Evolutionary conservation across 176 grass and related monocot species (phyloP).

Genomic region (Elaeis guineensis): DNA sequence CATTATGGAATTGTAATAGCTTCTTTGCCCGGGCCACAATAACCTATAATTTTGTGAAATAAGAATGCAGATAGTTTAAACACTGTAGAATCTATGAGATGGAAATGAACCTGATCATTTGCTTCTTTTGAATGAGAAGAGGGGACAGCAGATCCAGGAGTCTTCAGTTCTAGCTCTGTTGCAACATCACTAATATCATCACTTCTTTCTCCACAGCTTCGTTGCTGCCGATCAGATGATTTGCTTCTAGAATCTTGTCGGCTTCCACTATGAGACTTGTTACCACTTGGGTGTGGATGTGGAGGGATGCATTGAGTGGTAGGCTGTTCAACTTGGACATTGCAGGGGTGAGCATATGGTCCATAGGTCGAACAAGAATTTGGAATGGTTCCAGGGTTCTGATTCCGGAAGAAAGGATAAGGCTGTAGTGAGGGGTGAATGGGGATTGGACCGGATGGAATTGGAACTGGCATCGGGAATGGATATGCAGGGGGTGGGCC

Average conservation of each 20-base stretch:
- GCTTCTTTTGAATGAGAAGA: slow-evolving; percentile 35
- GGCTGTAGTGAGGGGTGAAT: slow-evolving; percentile 54
- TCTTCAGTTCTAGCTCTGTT: slow-evolving; percentile 88
- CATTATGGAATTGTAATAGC: no score
- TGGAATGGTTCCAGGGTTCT: slow-evolving; percentile 15
- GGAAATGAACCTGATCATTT: slow-evolving; percentile 40
- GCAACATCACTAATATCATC: slow-evolving; percentile 59
- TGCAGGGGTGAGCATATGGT: slow-evolving; percentile 35
- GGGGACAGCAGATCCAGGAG: slow-evolving; percentile 44
- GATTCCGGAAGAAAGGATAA: slow-evolving; percentile 46
- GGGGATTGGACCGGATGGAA: slow-evolving; percentile 47
- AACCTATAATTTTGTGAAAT: no score
- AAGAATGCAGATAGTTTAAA: slow-evolving; percentile 8
- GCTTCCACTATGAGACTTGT: slow-evolving; percentile 23
- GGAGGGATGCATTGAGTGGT: slow-evolving; percentile 31
- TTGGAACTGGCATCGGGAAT: slow-evolving; percentile 52
- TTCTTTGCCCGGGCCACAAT: no score
- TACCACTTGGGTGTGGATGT: slow-evolving; percentile 31
- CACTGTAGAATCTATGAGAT: background rate
- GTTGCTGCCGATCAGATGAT: slow-evolving; percentile 27
- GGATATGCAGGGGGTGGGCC: slow-evolving; percentile 48
- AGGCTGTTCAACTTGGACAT: slow-evolving; percentile 39
- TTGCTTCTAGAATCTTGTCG: slow-evolving; percentile 45
- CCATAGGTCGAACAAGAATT: slow-evolving; percentile 28
- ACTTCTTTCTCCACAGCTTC: slow-evolving; percentile 35